Base-by-base conservation (phyloP, 2,329 filamentous ascomycete genomes). In the Colletotrichum sp. region DNA sequence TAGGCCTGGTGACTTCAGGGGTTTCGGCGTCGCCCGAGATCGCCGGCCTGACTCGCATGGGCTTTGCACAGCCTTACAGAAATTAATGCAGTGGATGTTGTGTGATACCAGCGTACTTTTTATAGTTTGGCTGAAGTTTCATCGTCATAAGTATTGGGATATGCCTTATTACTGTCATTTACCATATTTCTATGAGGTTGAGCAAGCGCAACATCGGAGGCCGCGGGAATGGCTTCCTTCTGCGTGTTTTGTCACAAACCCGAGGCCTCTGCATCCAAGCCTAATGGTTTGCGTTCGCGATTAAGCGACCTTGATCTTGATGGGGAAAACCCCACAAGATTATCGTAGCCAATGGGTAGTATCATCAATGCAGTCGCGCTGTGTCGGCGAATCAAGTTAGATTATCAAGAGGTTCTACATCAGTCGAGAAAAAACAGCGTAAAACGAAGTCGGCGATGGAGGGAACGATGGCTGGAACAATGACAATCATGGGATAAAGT, bases 51-150 rank as follows among this genome's bases (percentile, higher is more conserved):
- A 73, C 64, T 55, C 52, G 55, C 15, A 36, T 2, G 22, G 19
- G n/a, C 55, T n/a, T 22, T 27, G 55, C 64, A 72, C 39, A 72
- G 55, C 64, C 70, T 29, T 69, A 73, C 64, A 15, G 29, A 63
- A 13, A 36, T 69, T 73, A 63, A 73, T 73, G 71, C 71, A 13
- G 15, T 29, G 16, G 36, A 27, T 25, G 36, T 22, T n/a, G 36
- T 36, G 64, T 36, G 11, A 5, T 59, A 12, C n/a, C 52, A 39
- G 8, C 19, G 29, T 30, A 15, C 55, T 63, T 73, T 62, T 69
- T 63, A 63, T 73, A 63, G 55, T 55, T 73, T 13, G 12, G 22
- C 7, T 39, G 65, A 55, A 69, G 71, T 69, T 69, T 73, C 36
- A 39, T 36, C 11, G 22, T 22, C 7, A 39, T 27, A 13, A n/a